Conservation (phyloP, 2,329 filamentous ascomycete species). For the Dactylellina cionopaga region DNA sequence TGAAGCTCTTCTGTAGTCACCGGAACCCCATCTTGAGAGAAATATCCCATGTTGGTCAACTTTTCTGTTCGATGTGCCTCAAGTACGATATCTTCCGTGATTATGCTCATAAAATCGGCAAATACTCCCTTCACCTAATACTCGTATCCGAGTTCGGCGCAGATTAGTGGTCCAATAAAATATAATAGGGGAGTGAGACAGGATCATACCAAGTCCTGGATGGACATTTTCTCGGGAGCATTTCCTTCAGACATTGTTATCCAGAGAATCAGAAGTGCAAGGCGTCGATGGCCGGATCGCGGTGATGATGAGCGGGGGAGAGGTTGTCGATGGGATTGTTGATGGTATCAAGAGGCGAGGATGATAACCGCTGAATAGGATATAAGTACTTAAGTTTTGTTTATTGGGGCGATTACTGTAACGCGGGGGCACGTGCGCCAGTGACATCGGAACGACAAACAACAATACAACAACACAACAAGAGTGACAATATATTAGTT, state of each 20-base stretch:
- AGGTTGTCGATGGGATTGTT: background rate
- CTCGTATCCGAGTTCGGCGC: background rate
- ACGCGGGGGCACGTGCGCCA: background rate
- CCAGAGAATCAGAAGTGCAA: background rate
- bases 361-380: constrained; percentile 2
- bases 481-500: no score
- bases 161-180: background rate
- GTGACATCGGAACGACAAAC: background rate
- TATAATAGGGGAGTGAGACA: background rate
- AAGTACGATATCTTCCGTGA: constrained; percentile 51
- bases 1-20: constrained; percentile 41
- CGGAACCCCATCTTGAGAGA: constrained; percentile 43
- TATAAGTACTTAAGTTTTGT: no score
- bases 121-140: constrained; percentile 42
- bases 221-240: constrained; percentile 27
- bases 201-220: constrained; percentile 34
- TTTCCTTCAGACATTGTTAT: constrained; percentile 30
- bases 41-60: constrained; percentile 46
- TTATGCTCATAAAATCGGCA: constrained; percentile 33
- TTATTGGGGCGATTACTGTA: background rate
- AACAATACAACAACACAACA: background rate
- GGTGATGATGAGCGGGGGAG: background rate
- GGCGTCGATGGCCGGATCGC: background rate
- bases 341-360: background rate
- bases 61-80: constrained; percentile 50